These are phyloP conservation scores for Macrolepiota dolichaula DNA, from an alignment of 768 basidiomycete genomes.

Conservation along the genomic window DNA sequence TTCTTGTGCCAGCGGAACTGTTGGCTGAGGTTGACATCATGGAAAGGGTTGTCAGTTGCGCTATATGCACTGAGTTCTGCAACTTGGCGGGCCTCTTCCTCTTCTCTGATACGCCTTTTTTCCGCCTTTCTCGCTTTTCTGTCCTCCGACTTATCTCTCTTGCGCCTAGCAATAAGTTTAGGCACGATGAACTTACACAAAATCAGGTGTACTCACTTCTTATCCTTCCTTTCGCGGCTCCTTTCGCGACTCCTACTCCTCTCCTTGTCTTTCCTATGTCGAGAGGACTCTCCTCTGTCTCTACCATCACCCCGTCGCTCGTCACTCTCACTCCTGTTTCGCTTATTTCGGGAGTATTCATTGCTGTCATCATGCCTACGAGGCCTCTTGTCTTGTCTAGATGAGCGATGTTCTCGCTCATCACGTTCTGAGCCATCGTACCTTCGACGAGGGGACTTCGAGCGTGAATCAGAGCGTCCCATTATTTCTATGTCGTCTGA, in stretches of 20 bases:
- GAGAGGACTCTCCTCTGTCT: slow-evolving; percentile 18
- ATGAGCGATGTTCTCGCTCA: slow-evolving; percentile 31
- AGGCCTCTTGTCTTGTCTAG: slow-evolving; percentile 24
- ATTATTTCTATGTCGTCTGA: slow-evolving; percentile 24
- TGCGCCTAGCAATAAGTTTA: slow-evolving; percentile 47
- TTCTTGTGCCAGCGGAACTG: slow-evolving; percentile 99
- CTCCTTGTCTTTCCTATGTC: slow-evolving; percentile 25
- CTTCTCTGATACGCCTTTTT: slow-evolving; percentile 77
- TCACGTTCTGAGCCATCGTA: slow-evolving; percentile 34
- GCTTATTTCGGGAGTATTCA: slow-evolving; percentile 25
- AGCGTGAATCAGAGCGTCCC: slow-evolving; percentile 38
- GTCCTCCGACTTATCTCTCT: slow-evolving; percentile 85
- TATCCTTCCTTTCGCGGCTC: slow-evolving; percentile 36
- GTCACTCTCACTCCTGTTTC: slow-evolving; percentile 26
- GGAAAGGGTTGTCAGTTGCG: slow-evolving; percentile 96
- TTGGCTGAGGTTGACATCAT: slow-evolving; percentile 93
- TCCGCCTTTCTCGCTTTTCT: slow-evolving; percentile 83
- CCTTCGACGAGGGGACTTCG: slow-evolving; percentile 35
- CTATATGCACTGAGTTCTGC: slow-evolving; percentile 97
- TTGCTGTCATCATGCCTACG: slow-evolving; percentile 26
- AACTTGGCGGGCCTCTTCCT: slow-evolving; percentile 88
- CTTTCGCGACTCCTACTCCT: slow-evolving; percentile 35
- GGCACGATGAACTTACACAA: slow-evolving; percentile 5
- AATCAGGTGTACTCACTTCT: slow-evolving; percentile 36
- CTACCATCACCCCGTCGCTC: slow-evolving; percentile 30